Percentiles rank a stretch among this genome's conserved stretches.
These are phyloP conservation scores for Neolentinus lepideus DNA, from an alignment of 1,284 basidiomycete species.

Conservation along the genomic window DNA sequence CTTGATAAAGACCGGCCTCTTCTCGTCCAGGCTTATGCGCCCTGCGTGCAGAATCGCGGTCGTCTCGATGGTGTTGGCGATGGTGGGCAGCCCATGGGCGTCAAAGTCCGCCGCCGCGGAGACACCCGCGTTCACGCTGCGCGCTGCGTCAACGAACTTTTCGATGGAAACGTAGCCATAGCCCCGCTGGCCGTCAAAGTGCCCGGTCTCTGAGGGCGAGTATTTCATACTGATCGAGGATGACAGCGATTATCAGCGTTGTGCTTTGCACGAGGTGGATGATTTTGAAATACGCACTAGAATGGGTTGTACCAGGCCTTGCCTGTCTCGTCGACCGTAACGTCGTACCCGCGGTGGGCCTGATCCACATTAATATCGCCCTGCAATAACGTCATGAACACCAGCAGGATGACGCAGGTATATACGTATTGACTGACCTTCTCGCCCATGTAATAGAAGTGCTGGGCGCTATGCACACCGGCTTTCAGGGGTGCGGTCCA, in stretches of 20 bases:
- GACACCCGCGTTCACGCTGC: constrained; percentile 67
- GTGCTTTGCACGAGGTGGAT: background rate
- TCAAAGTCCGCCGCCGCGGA: constrained; percentile 70
- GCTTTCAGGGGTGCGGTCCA: constrained; percentile 80
- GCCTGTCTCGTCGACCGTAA: constrained; percentile 77
- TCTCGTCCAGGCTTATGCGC: constrained; percentile 83
- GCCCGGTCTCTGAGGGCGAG: constrained; percentile 83
- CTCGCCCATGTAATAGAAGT: constrained; percentile 93
- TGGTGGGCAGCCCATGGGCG: constrained; percentile 77
- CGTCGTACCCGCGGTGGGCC: constrained; percentile 87
- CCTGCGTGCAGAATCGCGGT: constrained; percentile 92
- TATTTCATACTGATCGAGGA: constrained; percentile 78
- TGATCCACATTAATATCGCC: constrained; percentile 91
- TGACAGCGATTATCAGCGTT: background rate
- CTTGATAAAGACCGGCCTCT: constrained; percentile 73
- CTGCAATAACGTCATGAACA: constrained; percentile 25
- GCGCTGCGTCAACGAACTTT: constrained; percentile 82
- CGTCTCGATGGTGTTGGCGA: constrained; percentile 82
- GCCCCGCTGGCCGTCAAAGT: constrained; percentile 89
- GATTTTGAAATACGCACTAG: constrained; percentile 51
- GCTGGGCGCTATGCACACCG: constrained; percentile 81
- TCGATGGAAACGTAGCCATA: constrained; percentile 90
- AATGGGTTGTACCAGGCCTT: constrained; percentile 86
- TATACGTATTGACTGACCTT: constrained; percentile 39
- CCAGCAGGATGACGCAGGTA: background rate